Evolutionary conservation across 2,329 filamentous ascomycete genomes (phyloP).

Genomic region (Ceratocystiopsis brevicomis): DNA sequence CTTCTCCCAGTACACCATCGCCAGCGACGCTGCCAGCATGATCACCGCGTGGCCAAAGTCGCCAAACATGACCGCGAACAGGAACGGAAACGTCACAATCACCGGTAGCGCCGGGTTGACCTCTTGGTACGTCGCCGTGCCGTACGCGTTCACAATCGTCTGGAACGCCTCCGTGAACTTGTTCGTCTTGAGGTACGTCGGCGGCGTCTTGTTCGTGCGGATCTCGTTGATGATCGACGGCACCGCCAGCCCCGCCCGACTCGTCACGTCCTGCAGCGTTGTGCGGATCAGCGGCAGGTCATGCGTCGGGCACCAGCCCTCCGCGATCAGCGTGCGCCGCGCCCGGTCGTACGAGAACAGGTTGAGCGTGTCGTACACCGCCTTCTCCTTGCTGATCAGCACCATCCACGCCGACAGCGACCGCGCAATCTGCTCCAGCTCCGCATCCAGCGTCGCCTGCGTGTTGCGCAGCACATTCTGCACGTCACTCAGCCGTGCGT

Average conservation of each 20-base stretch:
- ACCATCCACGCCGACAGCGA: conserved; percentile 95
- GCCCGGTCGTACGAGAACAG: conserved; percentile 92
- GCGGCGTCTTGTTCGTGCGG: conserved; percentile 88
- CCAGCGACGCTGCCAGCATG: conserved; percentile 64
- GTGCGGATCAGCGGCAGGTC: conserved; percentile 77
- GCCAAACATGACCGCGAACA: conserved; percentile 99
- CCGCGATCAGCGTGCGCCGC: conserved; percentile 87
- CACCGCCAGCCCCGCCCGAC: conserved; percentile 85
- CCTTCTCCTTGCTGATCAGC: conserved; percentile 94
- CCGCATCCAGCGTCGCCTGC: conserved; percentile 79
- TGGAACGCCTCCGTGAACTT: conserved; percentile 97
- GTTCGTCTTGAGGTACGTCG: conserved; percentile 94
- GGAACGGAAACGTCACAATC: conserved; percentile 95
- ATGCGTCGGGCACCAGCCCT: conserved; percentile 93
- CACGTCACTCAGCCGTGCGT: conserved; percentile 77
- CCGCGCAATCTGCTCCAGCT: conserved; percentile 82
- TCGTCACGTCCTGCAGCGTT: conserved; percentile 90
- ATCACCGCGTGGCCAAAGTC: conserved; percentile 87
- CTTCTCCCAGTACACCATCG: conserved; percentile 96
- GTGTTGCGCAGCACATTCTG: conserved; percentile 88
- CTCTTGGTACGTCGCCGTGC: conserved; percentile 91
- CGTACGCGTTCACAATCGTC: conserved; percentile 97
- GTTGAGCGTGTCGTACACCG: conserved; percentile 88
- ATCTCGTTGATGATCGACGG: conserved; percentile 98
- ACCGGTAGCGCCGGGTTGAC: conserved; percentile 92